phyloP scores from a whole-genome alignment of 768 basidiomycete species.

The Candolleomyces aberdarensis region DNA sequence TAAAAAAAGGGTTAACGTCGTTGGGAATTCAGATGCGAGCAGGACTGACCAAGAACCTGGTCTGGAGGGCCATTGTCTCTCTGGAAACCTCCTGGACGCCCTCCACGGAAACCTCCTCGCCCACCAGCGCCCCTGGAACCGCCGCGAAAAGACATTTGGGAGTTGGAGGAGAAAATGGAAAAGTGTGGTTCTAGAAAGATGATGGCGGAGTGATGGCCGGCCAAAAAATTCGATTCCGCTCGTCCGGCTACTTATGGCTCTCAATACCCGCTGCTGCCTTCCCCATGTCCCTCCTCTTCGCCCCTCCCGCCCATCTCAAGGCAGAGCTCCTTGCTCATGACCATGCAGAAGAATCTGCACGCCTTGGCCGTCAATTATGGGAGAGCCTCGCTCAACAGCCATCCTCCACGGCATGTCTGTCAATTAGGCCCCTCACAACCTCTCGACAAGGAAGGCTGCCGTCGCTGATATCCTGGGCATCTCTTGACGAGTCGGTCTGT shows the following conservation, averaged over 20 bases:
- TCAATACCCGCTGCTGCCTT: background rate
- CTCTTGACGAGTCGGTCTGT: slow-evolving; percentile 35
- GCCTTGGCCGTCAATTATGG: slow-evolving; percentile 15
- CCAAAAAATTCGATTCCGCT: background rate
- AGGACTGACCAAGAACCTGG: slow-evolving; percentile 60
- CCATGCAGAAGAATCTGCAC: background rate
- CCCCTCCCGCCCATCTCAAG: slow-evolving; percentile 8
- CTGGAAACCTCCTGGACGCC: slow-evolving; percentile 65
- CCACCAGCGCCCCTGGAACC: background rate
- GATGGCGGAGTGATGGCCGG: background rate
- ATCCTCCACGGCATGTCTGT: slow-evolving; percentile 4
- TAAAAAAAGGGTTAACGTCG: slow-evolving; percentile 24
- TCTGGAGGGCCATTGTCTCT: slow-evolving; percentile 79
- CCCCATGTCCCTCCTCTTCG: slow-evolving; percentile 28
- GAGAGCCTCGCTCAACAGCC: slow-evolving; percentile 4
- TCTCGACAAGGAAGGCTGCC: slow-evolving; percentile 1
- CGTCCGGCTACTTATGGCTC: background rate
- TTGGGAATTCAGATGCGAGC: background rate
- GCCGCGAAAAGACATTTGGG: background rate
- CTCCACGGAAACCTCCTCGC: slow-evolving; percentile 1
- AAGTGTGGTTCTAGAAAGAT: background rate
- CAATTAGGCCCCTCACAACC: slow-evolving; percentile 10
- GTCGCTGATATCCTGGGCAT: slow-evolving; percentile 30
- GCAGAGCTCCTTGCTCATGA: slow-evolving; percentile 13
- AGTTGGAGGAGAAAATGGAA: background rate